A percentile compares a stretch with the other conserved stretches of the same genome.
Conservation (phyloP, 176 grass and related monocot species). For the Pontederia crassipes region DNA sequence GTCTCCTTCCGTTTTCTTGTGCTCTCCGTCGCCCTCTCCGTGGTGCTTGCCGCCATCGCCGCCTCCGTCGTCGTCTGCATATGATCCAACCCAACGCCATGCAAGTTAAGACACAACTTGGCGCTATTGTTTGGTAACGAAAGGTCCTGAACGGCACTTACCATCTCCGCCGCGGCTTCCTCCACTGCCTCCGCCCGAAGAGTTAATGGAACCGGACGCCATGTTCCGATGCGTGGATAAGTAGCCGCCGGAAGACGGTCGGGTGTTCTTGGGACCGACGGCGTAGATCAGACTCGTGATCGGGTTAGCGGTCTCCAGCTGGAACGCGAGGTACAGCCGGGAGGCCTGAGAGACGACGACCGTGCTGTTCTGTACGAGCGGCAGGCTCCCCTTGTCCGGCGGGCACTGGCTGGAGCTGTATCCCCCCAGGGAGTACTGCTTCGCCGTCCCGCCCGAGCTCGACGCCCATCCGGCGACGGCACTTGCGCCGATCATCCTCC, state of each 20-base stretch:
- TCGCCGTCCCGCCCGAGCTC: slow-evolving; percentile 29
- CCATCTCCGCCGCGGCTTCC: too few relatives aligned
- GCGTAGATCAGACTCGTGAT: slow-evolving; percentile 49
- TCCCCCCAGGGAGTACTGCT: slow-evolving; percentile 72
- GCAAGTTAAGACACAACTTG: too few relatives aligned
- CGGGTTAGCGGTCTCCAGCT: slow-evolving; percentile 44
- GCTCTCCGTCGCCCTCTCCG: background rate
- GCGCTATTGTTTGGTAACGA: too few relatives aligned
- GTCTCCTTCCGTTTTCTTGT: background rate
- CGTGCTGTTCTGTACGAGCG: slow-evolving; percentile 37
- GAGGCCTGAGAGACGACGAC: slow-evolving; percentile 28
- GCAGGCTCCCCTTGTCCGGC: slow-evolving; percentile 41
- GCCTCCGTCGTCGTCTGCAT: background rate
- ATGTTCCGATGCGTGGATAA: slow-evolving; percentile 37
- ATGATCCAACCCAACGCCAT: too few relatives aligned
- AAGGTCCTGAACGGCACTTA: too few relatives aligned
- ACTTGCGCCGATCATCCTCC: slow-evolving; percentile 68
- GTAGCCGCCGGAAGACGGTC: slow-evolving; percentile 20
- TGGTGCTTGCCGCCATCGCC: background rate
- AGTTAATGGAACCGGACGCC: slow-evolving; percentile 35
- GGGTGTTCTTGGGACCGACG: slow-evolving; percentile 20
- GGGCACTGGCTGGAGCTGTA: slow-evolving; percentile 27
- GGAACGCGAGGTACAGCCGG: slow-evolving; percentile 59
- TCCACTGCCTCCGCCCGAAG: slow-evolving; percentile 11
- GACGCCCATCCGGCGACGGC: slow-evolving; percentile 52